Evolutionary conservation across 1,284 basidiomycete genomes (phyloP), one percentile per base, ranked within the genome.

Genomic region (Microbotryomycetes sp.): DNA sequence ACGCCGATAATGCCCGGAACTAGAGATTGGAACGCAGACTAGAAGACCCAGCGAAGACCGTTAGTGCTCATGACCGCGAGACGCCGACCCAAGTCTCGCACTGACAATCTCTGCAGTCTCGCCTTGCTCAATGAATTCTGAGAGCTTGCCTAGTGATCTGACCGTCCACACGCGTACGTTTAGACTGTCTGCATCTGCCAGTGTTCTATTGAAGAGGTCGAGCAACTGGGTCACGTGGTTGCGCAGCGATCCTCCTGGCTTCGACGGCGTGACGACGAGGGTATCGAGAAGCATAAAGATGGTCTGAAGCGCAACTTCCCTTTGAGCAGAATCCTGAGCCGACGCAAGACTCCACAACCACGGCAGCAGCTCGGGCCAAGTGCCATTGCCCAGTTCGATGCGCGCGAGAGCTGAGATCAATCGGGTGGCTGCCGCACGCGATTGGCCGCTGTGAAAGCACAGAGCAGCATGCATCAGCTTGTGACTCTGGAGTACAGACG

Each of bases 81-180:
- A 29, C 9, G 26, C 16, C 23, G 31, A 16, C 13, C 26, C 0
- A 11, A 13, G 45, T 35, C 21, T 45, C 54, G 21, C 6, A 78
- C 87, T 72, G 70, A 90, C 88, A 62, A 98, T 85, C 68, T 93
- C 88, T 48, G 78, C 79, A 77, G 92, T 93, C 74, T 97, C 90
- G 59, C 91, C 90, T 28, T 80, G 73, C 68, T 93, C 90, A 62
- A 98, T 87, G 77, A 92, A 97, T 76, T 94, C 91, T 28, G 66
- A 57, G 53, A 99, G 84, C 68, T 91, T 87, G 65, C 92, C 92
- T 54, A 98, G 80, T 30, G 90, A 86, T 69, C 91, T 87, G 59
- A 93, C 86, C 41, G 93, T 91, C 49, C 90, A 97, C 61, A 97
- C 85, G 60, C 93, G 83, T 62, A 98, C 91, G 70, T 93, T 90